Conservation (phyloP, 148 eudicot species). For the Rhododendron molle region DNA sequence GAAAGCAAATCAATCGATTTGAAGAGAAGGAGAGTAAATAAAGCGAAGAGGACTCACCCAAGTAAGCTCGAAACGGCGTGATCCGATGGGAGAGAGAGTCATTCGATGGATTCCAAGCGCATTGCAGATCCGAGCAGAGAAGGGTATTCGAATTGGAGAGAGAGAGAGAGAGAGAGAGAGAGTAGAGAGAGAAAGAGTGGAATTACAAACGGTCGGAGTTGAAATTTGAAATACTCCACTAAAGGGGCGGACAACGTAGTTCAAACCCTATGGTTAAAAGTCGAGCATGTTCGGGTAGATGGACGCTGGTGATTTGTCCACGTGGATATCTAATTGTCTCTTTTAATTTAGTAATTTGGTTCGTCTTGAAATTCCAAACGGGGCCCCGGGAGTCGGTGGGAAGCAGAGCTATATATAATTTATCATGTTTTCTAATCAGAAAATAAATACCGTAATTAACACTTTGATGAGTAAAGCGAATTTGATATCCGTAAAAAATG, state of each 20-base stretch:
- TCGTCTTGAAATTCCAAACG: background rate
- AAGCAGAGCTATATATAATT: background rate
- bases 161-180: constrained; percentile 11
- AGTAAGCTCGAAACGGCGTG: constrained; percentile 18
- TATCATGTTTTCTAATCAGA: no score
- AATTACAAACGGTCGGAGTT: constrained; percentile 4
- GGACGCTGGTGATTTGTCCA: background rate
- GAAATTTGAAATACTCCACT: background rate
- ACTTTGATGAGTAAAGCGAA: background rate
- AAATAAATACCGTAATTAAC: no score
- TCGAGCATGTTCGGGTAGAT: background rate
- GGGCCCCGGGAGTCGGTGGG: background rate
- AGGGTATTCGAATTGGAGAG: constrained; percentile 8
- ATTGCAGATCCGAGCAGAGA: constrained; percentile 15
- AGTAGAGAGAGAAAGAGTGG: constrained; percentile 2
- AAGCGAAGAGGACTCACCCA: constrained; percentile 22
- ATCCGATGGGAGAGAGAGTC: constrained; percentile 15
- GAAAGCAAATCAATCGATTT: background rate
- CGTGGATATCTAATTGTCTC: background rate
- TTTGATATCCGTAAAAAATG: background rate
- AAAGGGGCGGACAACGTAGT: constrained; percentile 22
- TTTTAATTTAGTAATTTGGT: background rate
- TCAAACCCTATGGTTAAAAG: constrained; percentile 21
- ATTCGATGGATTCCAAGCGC: constrained; percentile 11
- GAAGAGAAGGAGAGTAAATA: background rate